Evolutionary conservation across 2,329 filamentous ascomycete species (phyloP), one percentile per base, ranked within the genome.

Genomic region (Curvularia verruculosa): DNA sequence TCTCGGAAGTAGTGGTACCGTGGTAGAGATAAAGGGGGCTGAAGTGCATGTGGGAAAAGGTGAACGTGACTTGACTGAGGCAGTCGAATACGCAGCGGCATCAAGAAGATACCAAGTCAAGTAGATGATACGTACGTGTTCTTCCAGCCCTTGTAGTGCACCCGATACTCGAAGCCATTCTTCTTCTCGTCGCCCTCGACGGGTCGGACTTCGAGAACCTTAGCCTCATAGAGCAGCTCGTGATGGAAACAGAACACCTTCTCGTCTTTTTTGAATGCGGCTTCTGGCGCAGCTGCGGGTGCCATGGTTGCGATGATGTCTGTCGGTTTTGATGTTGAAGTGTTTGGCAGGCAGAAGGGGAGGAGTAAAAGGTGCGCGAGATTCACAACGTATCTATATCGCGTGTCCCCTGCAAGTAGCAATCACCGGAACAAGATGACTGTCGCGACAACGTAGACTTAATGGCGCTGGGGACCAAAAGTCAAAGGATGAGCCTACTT

Each of bases 61-160:
- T 58, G 55, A 64, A 66, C 48, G 47, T 60, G 55, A 63, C 47
- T 26, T n/a, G 15, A 26, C 15, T 54, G 47, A n/a, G 1, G 39
- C 41, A 50, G 49, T 47, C 24, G 12, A 37, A 40, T 21, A 36
- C 23, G n/a, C 36, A 43, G 24, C 9, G 28, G 24, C n/a, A 24
- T 9, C 40, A 23, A 44, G 13, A 45, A 58, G 36, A 58, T 29
- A 45, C 36, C 34, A 55, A 46, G 26, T 24, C 49, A 56, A 37
- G 34, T 44, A 2, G 45, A 37, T 56, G 24, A 28, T 57, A 87
- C 87, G 80, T 81, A 90, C 84, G 92, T 97, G 77, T 94, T 93
- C 83, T 99, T 99, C 95, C 95, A 99, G 72, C 95, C 95, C 79
- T 98, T 98, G 82, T 99, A 99, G 79, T 99, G 95, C 53, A 99